Evolutionary conservation across 2,329 filamentous ascomycete species (phyloP).

Genomic region (Phyllosticta paracitricarpa): DNA sequence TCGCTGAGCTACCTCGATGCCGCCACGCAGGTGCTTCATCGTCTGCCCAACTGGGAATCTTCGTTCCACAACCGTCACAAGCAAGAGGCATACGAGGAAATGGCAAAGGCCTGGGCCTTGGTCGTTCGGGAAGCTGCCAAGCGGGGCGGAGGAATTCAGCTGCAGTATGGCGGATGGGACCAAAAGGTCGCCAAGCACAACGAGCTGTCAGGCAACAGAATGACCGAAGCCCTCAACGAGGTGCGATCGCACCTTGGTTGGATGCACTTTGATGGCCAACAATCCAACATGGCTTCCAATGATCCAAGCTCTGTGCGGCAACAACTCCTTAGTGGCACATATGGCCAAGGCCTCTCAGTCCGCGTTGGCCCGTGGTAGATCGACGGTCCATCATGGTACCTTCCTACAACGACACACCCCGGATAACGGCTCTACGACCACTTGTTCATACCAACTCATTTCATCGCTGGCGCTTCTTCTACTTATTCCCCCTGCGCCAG

Average conservation of each 20-base stretch:
- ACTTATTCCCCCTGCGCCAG: neutral
- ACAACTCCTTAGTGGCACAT: slow-evolving; percentile 47
- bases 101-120: slow-evolving; percentile 83
- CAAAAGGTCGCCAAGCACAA: slow-evolving; percentile 81
- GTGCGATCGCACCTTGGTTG: slow-evolving; percentile 67
- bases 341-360: slow-evolving; percentile 42
- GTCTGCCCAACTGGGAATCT: slow-evolving; percentile 82
- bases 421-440: slow-evolving; percentile 21
- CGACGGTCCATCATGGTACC: slow-evolving; percentile 14
- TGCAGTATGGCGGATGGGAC: slow-evolving; percentile 90
- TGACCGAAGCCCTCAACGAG: slow-evolving; percentile 70
- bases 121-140: slow-evolving; percentile 88
- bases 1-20: slow-evolving; percentile 83
- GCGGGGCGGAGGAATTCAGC: slow-evolving; percentile 75
- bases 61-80: slow-evolving; percentile 86
- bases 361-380: slow-evolving; percentile 47
- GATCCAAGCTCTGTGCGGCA: slow-evolving; percentile 28
- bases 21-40: slow-evolving; percentile 82
- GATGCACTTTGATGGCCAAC: slow-evolving; percentile 47
- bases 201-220: slow-evolving; percentile 69
- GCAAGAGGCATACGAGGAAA: slow-evolving; percentile 91
- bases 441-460: neutral
- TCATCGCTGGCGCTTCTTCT: neutral
- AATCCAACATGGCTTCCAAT: slow-evolving; percentile 13
- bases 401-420: slow-evolving; percentile 25